phyloP scores from a whole-genome alignment of 108 stramenopile genomes.

The Pseudonitzschia pungens region DNA sequence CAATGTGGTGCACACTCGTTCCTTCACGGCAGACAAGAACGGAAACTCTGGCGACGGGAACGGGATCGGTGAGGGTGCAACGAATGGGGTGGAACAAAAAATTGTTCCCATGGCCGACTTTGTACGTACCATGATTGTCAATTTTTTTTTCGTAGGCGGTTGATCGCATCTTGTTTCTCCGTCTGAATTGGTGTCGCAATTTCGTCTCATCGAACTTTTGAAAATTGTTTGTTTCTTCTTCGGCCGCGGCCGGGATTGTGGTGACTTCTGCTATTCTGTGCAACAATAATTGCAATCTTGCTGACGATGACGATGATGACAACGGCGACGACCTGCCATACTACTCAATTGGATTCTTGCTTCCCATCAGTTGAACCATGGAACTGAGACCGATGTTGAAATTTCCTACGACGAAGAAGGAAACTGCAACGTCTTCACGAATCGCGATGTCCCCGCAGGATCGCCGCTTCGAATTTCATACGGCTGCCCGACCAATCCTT shows the following conservation, averaged over 20 bases:
- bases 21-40: conserved; percentile 38
- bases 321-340: background rate
- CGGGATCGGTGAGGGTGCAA: background rate
- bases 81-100: conserved; percentile 9
- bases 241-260: background rate
- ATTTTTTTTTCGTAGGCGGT: no score
- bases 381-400: conserved; percentile 51
- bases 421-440: conserved; percentile 40
- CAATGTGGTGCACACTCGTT: conserved; percentile 59
- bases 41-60: conserved; percentile 8
- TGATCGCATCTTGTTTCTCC: no score
- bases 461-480: conserved; percentile 48
- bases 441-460: conserved; percentile 36
- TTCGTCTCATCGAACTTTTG: background rate
- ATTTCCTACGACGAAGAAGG: conserved; percentile 53
- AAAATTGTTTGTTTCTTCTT: background rate
- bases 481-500: conserved; percentile 55
- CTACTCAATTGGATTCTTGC: background rate
- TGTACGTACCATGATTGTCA: background rate
- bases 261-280: background rate
- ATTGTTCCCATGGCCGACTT: conserved; percentile 26
- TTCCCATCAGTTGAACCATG: conserved; percentile 53
- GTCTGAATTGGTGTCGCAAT: background rate
- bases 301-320: background rate
- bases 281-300: no score